A percentile compares a stretch with the other conserved stretches of the same genome.
These are phyloP conservation scores for Gnetum montanum DNA, from an alignment of 75 land plant species.

Conservation along the genomic window DNA sequence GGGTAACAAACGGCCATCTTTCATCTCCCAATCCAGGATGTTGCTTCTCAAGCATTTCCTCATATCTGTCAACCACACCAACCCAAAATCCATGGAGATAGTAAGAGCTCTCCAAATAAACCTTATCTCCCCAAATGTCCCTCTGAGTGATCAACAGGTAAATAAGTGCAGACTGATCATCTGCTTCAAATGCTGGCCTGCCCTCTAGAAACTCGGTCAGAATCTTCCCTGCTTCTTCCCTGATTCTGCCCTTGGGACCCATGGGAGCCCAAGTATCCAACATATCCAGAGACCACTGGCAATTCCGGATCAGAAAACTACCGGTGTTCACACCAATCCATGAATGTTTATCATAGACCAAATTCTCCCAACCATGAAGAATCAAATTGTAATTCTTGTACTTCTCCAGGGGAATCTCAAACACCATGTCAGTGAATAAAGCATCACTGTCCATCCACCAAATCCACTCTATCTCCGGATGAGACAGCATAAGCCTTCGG, in stretches of 20 bases:
- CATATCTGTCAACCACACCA: conserved; percentile 61
- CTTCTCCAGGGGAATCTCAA: conserved; percentile 61
- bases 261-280: conserved; percentile 82
- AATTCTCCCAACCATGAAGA: conserved; percentile 69
- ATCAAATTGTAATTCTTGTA: conserved; percentile 56
- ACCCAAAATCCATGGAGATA: conserved; percentile 74
- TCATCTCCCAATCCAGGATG: conserved; percentile 84
- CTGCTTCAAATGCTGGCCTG: conserved; percentile 74
- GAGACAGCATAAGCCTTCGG: conserved; percentile 56
- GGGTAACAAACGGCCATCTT: conserved; percentile 87
- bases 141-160: conserved; percentile 48
- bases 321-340: conserved; percentile 84
- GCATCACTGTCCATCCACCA: conserved; percentile 88
- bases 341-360: conserved; percentile 40
- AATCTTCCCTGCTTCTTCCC: conserved; percentile 64
- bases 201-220: conserved; percentile 54
- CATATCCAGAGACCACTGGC: conserved; percentile 84
- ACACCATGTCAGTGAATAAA: conserved; percentile 68
- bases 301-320: conserved; percentile 64
- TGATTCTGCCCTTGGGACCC: conserved; percentile 63
- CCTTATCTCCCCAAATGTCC: conserved; percentile 45
- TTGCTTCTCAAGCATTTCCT: conserved; percentile 66
- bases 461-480: conserved; percentile 72
- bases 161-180: conserved; percentile 67
- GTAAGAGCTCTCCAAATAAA: conserved; percentile 57